Evolutionary conservation across 345 rosid species (phyloP).

Genomic region (Bruguiera gymnorhiza): DNA sequence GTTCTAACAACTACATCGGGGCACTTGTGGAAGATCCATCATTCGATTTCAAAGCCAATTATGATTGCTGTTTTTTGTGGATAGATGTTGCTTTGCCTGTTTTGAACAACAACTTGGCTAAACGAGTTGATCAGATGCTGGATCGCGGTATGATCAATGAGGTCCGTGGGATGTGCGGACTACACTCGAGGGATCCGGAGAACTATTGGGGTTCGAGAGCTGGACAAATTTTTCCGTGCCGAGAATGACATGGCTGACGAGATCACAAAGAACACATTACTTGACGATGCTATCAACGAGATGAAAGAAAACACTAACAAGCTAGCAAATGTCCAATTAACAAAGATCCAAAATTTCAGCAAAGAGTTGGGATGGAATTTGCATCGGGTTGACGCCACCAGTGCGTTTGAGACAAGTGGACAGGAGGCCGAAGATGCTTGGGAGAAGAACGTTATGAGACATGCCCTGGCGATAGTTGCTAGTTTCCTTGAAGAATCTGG

Average conservation of each 20-base stretch:
- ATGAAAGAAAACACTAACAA: constrained; percentile 19
- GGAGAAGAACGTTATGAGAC: constrained; percentile 8
- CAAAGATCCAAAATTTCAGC: constrained; percentile 14
- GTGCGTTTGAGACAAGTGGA: not conserved
- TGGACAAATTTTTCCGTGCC: constrained; percentile 7
- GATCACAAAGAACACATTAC: not conserved
- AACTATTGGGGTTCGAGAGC: constrained; percentile 15
- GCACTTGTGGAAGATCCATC: constrained; percentile 14
- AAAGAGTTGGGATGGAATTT: constrained; percentile 3
- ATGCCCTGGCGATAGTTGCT: constrained; percentile 6
- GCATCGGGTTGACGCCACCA: constrained; percentile 17
- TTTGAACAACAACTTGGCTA: not conserved
- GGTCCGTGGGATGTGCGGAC: constrained; percentile 6
- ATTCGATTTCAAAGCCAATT: not conserved
- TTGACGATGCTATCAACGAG: constrained; percentile 6
- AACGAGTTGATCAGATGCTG: constrained; percentile 17
- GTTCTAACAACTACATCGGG: constrained; percentile 16
- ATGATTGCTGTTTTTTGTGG: constrained; percentile 20
- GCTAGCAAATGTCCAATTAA: constrained; percentile 8
- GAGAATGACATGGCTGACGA: not conserved
- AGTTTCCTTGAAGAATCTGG: not conserved
- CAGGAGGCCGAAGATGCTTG: constrained; percentile 3
- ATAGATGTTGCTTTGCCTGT: constrained; percentile 10
- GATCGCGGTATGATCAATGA: constrained; percentile 8
- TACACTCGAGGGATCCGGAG: constrained; percentile 2